Evolutionary conservation across 345 rosid species (phyloP).

Genomic region (Eucalyptus lansdowneana): DNA sequence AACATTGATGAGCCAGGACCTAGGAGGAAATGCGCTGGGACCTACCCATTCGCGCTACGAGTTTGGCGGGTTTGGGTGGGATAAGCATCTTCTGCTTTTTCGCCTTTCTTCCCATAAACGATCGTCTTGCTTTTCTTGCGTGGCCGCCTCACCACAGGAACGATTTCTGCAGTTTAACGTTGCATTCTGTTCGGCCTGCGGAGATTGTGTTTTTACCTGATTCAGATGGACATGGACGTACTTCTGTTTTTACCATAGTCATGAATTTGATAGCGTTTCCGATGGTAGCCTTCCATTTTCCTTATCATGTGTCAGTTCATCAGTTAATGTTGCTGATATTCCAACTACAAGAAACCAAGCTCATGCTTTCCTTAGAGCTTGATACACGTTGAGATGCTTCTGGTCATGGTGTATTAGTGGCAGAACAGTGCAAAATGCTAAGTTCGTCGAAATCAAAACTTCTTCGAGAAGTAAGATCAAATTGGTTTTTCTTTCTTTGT

Average conservation of each 20-base stretch:
- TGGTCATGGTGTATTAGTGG: background rate
- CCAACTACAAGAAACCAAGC: background rate
- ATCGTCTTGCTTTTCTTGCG: background rate
- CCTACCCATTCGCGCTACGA: background rate
- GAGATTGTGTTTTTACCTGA: background rate
- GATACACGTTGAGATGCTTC: background rate
- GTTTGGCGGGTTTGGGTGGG: background rate
- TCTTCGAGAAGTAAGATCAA: background rate
- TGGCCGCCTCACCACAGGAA: background rate
- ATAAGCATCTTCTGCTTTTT: background rate
- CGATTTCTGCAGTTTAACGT: background rate
- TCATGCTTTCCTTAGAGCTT: background rate
- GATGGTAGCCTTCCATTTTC: background rate
- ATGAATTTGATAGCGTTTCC: background rate
- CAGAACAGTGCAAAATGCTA: background rate
- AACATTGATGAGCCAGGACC: background rate
- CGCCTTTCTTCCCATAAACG: background rate
- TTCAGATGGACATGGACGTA: background rate
- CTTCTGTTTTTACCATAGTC: background rate
- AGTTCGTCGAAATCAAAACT: background rate
- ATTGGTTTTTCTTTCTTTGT: background rate
- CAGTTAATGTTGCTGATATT: background rate
- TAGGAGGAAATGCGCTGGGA: background rate
- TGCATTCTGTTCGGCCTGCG: background rate
- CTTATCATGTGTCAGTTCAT: background rate